Conservation (phyloP, 2,329 filamentous ascomycete genomes). For the Dothideomycetes sp. region DNA sequence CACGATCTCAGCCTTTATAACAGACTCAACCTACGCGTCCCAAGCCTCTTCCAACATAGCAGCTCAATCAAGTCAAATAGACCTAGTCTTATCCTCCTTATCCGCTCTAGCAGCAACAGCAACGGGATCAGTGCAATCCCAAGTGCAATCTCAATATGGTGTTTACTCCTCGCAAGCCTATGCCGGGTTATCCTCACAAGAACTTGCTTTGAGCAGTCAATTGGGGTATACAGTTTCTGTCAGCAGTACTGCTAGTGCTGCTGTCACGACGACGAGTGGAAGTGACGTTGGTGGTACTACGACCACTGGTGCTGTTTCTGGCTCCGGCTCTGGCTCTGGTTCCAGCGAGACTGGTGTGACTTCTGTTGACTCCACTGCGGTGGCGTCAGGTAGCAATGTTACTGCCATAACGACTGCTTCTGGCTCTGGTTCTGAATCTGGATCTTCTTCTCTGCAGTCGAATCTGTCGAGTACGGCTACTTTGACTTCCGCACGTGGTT, state of each 20-base stretch:
- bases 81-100: background rate
- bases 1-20: background rate
- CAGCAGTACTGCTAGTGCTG: too few relatives aligned
- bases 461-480: background rate
- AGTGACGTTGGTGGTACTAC: background rate
- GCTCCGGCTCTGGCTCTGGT: background rate
- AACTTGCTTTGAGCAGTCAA: slow-evolving; percentile 5
- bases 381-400: too few relatives aligned
- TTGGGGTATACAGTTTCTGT: background rate
- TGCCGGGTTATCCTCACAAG: background rate
- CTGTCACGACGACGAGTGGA: background rate
- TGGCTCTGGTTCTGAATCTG: background rate
- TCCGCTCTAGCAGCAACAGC: slow-evolving; percentile 3
- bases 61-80: background rate
- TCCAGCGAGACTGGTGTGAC: too few relatives aligned
- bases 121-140: background rate
- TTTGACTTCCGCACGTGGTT: background rate
- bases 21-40: background rate
- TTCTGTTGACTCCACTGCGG: too few relatives aligned
- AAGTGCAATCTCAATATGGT: slow-evolving; percentile 1
- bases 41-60: slow-evolving; percentile 3
- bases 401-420: too few relatives aligned
- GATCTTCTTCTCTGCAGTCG: background rate
- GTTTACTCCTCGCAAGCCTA: slow-evolving; percentile 3
- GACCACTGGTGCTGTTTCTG: too few relatives aligned